phyloP scores from a whole-genome alignment of 257 asterid species.

The Salvia splendens region DNA sequence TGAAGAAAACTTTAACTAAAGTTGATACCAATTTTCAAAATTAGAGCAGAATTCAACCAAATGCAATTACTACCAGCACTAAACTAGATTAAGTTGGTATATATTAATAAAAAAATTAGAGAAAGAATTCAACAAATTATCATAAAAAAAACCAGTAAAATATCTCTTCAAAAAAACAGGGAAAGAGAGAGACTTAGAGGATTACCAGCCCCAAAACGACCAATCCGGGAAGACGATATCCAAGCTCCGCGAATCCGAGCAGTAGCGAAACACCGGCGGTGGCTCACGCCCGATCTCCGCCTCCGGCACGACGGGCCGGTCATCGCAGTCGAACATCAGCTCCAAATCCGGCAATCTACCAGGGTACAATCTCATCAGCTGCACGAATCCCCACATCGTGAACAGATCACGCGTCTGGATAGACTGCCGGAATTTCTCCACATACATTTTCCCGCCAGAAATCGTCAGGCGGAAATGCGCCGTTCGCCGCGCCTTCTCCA shows the following conservation, averaged over 20 bases:
- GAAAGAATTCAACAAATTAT: too few relatives aligned
- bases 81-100: too few relatives aligned
- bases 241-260: constrained; percentile 66
- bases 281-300: constrained; percentile 40
- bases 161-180: too few relatives aligned
- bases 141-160: too few relatives aligned
- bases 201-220: constrained; percentile 97
- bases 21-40: too few relatives aligned
- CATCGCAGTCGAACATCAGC: constrained; percentile 62
- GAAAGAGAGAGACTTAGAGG: background rate
- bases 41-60: too few relatives aligned
- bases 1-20: too few relatives aligned
- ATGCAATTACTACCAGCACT: too few relatives aligned
- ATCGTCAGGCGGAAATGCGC: constrained; percentile 61
- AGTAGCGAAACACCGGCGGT: constrained; percentile 77
- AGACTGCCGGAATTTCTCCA: constrained; percentile 49
- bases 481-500: constrained; percentile 44
- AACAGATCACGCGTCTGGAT: constrained; percentile 61
- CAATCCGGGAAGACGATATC: constrained; percentile 94
- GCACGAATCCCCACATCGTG: constrained; percentile 65
- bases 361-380: constrained; percentile 61
- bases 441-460: constrained; percentile 53
- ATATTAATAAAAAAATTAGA: too few relatives aligned
- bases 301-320: constrained; percentile 50
- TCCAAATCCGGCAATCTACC: constrained; percentile 67